phyloP scores from a whole-genome alignment of 2,329 filamentous ascomycete genomes.

The Metarhizium sp. region DNA sequence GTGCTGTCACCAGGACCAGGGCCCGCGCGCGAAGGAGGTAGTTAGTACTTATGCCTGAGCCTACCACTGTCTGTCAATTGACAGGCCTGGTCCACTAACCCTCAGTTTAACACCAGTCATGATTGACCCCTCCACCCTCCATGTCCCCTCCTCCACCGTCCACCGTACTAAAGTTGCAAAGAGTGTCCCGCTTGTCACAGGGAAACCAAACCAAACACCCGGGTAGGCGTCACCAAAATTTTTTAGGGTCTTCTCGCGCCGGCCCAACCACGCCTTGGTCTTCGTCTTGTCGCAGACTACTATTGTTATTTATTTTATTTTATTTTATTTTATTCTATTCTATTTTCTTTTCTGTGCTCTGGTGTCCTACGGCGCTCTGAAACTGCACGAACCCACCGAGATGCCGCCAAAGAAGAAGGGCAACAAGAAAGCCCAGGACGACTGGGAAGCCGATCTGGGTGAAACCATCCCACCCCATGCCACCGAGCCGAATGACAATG shows the following conservation, averaged over 20 bases:
- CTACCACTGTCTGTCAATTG: too few species aligned
- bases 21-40: too few species aligned
- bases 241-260: not conserved
- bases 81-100: too few species aligned
- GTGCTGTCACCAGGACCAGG: too few species aligned
- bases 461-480: slow-evolving; percentile 58
- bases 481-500: slow-evolving; percentile 31
- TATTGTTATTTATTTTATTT: not conserved
- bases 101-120: too few species aligned
- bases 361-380: not conserved
- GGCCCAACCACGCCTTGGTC: not conserved
- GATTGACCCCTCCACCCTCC: too few species aligned
- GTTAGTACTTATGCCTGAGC: too few species aligned
- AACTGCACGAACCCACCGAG: slow-evolving; percentile 21
- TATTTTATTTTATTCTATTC: not conserved
- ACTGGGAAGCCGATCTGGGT: slow-evolving; percentile 91
- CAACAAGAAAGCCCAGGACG: slow-evolving; percentile 73
- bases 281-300: not conserved
- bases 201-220: not conserved
- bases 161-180: not conserved
- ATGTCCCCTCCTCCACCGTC: too few species aligned
- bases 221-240: not conserved
- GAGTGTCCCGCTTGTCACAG: not conserved
- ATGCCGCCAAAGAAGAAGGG: slow-evolving; percentile 96
- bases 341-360: not conserved